Conservation (phyloP, 208 protist genomes). For the Trypanosoma melophagium region DNA sequence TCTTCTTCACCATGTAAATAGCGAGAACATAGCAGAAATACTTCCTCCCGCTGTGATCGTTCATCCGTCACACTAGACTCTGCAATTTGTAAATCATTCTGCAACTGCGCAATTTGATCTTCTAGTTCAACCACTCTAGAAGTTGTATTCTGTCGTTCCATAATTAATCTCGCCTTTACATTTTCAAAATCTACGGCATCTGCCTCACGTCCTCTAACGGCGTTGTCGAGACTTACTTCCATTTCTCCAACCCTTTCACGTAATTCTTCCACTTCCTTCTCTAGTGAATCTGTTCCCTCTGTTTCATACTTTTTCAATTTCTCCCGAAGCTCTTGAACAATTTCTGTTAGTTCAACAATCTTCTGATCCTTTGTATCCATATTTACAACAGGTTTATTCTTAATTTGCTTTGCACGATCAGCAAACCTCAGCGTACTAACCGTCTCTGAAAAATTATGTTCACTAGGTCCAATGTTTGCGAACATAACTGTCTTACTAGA, state of each 20-base stretch:
- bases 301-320: slow-evolving; percentile 83
- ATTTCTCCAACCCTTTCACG: slow-evolving; percentile 68
- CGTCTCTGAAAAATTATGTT: slow-evolving; percentile 87
- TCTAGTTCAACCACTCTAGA: slow-evolving; percentile 44
- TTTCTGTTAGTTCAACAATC: slow-evolving; percentile 74
- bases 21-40: slow-evolving; percentile 52
- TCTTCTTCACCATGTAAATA: slow-evolving; percentile 43
- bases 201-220: slow-evolving; percentile 64
- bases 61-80: slow-evolving; percentile 49
- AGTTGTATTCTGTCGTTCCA: slow-evolving; percentile 45
- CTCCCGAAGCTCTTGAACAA: slow-evolving; percentile 73
- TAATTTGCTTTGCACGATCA: slow-evolving; percentile 91
- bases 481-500: slow-evolving; percentile 92
- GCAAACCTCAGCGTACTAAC: slow-evolving; percentile 88
- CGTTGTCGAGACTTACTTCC: slow-evolving; percentile 76
- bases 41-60: slow-evolving; percentile 47
- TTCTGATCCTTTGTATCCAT: slow-evolving; percentile 91
- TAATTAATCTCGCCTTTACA: slow-evolving; percentile 39
- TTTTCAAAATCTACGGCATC: slow-evolving; percentile 73
- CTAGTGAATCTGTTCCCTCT: slow-evolving; percentile 57
- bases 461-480: slow-evolving; percentile 88
- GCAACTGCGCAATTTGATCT: slow-evolving; percentile 58
- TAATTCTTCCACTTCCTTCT: slow-evolving; percentile 66
- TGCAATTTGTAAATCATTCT: slow-evolving; percentile 69
- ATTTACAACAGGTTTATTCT: slow-evolving; percentile 91